Conservation (phyloP, 208 protist genomes). For the Histomonas meleagridis region DNA sequence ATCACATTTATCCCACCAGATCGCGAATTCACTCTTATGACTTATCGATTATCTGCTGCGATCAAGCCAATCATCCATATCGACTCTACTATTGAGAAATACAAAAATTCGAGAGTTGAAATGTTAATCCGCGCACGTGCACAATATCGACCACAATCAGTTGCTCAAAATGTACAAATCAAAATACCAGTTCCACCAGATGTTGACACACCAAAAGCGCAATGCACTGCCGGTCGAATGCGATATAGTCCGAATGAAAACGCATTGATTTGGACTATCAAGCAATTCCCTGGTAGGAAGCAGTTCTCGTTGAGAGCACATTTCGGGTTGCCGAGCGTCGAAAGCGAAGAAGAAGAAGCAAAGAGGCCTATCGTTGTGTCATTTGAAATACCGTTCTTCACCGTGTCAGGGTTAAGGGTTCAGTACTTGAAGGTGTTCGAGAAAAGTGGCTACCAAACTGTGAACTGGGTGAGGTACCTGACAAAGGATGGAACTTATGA, state of each 20-base stretch:
- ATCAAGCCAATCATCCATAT: slow-evolving; percentile 71
- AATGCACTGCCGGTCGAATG: slow-evolving; percentile 61
- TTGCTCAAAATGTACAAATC: slow-evolving; percentile 86
- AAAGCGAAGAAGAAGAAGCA: slow-evolving; percentile 60
- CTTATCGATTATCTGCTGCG: slow-evolving; percentile 68
- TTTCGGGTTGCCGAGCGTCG: slow-evolving; percentile 80
- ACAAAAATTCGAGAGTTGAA: slow-evolving; percentile 75
- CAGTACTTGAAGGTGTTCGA: slow-evolving; percentile 91
- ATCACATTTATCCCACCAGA: slow-evolving; percentile 71
- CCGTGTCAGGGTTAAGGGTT: slow-evolving; percentile 87
- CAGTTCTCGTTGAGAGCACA: slow-evolving; percentile 75
- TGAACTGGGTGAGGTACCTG: slow-evolving; percentile 93
- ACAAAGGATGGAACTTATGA: slow-evolving; percentile 85
- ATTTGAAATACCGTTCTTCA: slow-evolving; percentile 94
- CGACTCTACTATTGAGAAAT: slow-evolving; percentile 52
- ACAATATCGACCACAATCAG: slow-evolving; percentile 73
- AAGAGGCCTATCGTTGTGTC: slow-evolving; percentile 79
- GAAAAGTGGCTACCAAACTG: slow-evolving; percentile 67
- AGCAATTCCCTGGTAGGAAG: slow-evolving; percentile 75
- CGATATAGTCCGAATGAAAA: slow-evolving; percentile 87
- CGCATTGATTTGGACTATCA: slow-evolving; percentile 85
- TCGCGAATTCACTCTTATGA: slow-evolving; percentile 85
- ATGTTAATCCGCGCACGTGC: slow-evolving; percentile 69
- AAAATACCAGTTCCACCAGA: slow-evolving; percentile 86
- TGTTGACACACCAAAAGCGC: slow-evolving; percentile 80